These are phyloP conservation scores for Ogataea angusta DNA, from an alignment of 805 yeast species.

Conservation along the genomic window DNA sequence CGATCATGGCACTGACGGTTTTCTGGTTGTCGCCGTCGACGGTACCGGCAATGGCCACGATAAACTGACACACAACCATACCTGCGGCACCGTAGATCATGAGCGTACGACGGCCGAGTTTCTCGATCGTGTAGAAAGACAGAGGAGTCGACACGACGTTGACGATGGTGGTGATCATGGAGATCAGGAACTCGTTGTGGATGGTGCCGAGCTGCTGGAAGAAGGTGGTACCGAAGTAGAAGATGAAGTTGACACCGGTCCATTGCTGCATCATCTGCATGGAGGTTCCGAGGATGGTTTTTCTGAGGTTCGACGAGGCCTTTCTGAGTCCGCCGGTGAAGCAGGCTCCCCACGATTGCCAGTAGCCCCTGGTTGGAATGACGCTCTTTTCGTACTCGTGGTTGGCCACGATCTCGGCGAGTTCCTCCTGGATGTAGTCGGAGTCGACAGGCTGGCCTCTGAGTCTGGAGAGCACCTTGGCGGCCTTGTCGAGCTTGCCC, in stretches of 20 bases:
- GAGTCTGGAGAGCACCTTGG: conserved; percentile 50
- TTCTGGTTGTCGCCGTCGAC: conserved; percentile 26
- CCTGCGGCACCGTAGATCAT: conserved; percentile 48
- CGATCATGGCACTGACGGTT: conserved; percentile 34
- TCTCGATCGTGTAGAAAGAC: conserved; percentile 53
- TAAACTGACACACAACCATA: conserved; percentile 52
- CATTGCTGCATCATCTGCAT: conserved; percentile 62
- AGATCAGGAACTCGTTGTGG: conserved; percentile 47
- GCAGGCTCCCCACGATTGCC: conserved; percentile 41
- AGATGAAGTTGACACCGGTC: conserved; percentile 73
- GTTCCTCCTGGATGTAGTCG: conserved; percentile 45
- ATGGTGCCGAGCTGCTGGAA: conserved; percentile 51
- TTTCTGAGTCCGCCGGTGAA: conserved; percentile 40
- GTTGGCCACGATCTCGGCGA: conserved; percentile 50
- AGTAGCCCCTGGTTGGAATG: conserved; percentile 35
- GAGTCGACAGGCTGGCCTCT: conserved; percentile 50
- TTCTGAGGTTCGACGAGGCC: conserved; percentile 39
- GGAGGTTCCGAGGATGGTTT: conserved; percentile 42
- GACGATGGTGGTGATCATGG: conserved; percentile 51
- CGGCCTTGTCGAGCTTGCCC: conserved; percentile 55
- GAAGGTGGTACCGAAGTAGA: conserved; percentile 71
- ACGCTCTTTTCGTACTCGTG: conserved; percentile 42
- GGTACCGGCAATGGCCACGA: conserved; percentile 47
- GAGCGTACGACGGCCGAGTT: conserved; percentile 54
- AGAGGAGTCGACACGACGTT: conserved; percentile 53